Conservation (phyloP, 2,329 filamentous ascomycete genomes). For the Magnaporthales sp. region DNA sequence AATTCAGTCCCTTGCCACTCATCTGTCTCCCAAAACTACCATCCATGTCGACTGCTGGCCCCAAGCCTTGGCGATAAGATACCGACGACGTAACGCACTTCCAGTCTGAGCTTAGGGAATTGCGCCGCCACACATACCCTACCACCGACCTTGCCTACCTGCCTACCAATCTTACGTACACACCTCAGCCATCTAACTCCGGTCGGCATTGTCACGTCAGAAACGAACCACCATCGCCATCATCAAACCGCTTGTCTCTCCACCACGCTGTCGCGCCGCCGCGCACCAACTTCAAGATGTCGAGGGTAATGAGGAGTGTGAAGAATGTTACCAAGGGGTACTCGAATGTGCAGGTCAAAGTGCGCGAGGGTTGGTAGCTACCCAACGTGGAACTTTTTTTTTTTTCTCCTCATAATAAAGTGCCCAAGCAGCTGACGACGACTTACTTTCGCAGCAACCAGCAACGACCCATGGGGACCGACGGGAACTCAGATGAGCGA, state of each 20-base stretch:
- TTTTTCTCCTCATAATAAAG: too few species aligned
- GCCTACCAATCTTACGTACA: not conserved
- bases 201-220: not conserved
- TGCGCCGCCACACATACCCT: not conserved
- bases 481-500: slow-evolving; percentile 98
- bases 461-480: slow-evolving; percentile 97
- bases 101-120: not conserved
- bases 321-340: slow-evolving; percentile 99
- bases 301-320: slow-evolving; percentile 91
- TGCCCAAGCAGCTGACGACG: slow-evolving; percentile 17
- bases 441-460: slow-evolving; percentile 61
- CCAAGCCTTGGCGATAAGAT: not conserved
- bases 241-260: not conserved
- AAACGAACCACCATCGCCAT: not conserved
- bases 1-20: not conserved
- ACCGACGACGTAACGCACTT: not conserved
- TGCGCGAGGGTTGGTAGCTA: slow-evolving; percentile 73
- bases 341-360: slow-evolving; percentile 92
- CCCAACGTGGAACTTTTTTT: not conserved
- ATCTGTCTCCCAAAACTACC: not conserved
- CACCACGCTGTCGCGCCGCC: slow-evolving; percentile 9
- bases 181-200: not conserved
- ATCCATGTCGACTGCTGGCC: not conserved
- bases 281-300: slow-evolving; percentile 53
- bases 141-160: not conserved